These are phyloP conservation scores for Cadophora gregata DNA, from an alignment of 2,329 filamentous ascomycete species.

Conservation along the genomic window DNA sequence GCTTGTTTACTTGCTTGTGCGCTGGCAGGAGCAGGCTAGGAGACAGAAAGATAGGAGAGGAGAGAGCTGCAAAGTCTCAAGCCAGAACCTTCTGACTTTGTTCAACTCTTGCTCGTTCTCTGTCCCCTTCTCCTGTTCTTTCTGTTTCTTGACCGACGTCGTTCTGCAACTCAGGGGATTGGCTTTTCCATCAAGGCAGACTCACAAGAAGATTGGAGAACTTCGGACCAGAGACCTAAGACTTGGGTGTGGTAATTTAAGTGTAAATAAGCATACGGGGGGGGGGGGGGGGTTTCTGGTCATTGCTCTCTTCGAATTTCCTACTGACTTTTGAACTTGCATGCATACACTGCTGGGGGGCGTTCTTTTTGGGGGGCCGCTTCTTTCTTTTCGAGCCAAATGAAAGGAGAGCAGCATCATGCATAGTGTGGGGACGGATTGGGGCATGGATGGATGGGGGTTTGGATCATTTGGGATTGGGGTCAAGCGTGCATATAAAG, in stretches of 20 bases:
- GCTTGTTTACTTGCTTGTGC: background rate
- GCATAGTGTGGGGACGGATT: background rate
- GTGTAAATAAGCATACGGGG: slow-evolving; percentile 10
- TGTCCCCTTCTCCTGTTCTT: background rate
- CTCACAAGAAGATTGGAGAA: background rate
- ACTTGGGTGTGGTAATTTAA: slow-evolving; percentile 1
- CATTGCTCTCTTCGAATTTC: background rate
- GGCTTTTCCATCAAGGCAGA: too few relatives aligned
- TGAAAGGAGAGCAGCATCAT: too few relatives aligned
- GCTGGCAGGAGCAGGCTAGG: too few relatives aligned
- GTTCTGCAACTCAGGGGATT: too few relatives aligned
- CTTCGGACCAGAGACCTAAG: background rate
- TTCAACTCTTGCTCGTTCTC: background rate
- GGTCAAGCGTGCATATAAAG: background rate
- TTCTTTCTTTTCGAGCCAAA: background rate
- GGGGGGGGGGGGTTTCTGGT: background rate
- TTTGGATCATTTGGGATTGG: background rate
- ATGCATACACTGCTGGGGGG: slow-evolving; percentile 1
- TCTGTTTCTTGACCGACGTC: background rate
- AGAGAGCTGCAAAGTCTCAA: background rate
- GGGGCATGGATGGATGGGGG: background rate
- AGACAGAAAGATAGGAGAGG: too few relatives aligned
- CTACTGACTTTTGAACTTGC: background rate
- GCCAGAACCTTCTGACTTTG: background rate
- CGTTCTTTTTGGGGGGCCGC: background rate